Conservation (phyloP, 2,329 filamentous ascomycete genomes). For the Ampelomyces quisqualis region DNA sequence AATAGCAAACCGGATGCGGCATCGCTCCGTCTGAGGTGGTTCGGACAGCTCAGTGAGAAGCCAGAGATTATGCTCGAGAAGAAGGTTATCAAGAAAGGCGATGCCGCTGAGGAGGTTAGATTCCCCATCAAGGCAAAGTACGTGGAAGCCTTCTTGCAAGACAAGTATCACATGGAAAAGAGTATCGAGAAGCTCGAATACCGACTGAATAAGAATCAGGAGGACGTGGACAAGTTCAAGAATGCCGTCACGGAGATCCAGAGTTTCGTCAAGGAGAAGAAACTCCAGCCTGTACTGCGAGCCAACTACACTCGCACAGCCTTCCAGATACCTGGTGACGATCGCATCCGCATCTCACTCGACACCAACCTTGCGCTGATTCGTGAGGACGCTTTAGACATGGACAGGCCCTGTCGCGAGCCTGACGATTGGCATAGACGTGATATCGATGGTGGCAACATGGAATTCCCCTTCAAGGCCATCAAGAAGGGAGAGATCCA, state of each 20-base stretch:
- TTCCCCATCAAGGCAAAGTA: conserved; percentile 94
- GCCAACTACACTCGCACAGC: conserved; percentile 94
- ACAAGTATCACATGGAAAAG: conserved; percentile 91
- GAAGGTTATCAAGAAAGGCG: conserved; percentile 77
- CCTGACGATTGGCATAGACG: conserved; percentile 85
- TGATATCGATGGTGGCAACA: conserved; percentile 80
- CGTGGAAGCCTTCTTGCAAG: conserved; percentile 80
- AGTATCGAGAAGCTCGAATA: conserved; percentile 79
- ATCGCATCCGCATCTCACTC: conserved; percentile 86
- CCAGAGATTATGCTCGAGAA: conserved; percentile 86
- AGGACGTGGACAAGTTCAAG: conserved; percentile 69
- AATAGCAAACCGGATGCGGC: conserved; percentile 72
- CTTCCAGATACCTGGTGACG: conserved; percentile 92
- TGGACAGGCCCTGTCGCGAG: conserved; percentile 82
- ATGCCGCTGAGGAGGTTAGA: conserved; percentile 74
- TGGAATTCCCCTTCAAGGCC: conserved; percentile 83
- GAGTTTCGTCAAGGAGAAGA: conserved; percentile 71
- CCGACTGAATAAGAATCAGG: conserved; percentile 66
- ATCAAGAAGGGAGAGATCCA: conserved; percentile 90
- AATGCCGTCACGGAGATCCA: conserved; percentile 75
- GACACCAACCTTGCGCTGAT: conserved; percentile 93
- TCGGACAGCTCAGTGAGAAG: conserved; percentile 74
- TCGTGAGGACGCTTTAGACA: conserved; percentile 70
- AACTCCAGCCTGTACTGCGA: conserved; percentile 79
- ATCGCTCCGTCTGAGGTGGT: conserved; percentile 88